Evolutionary conservation across 2,329 filamentous ascomycete genomes (phyloP).

Genomic region (Hypoxylon sp.): DNA sequence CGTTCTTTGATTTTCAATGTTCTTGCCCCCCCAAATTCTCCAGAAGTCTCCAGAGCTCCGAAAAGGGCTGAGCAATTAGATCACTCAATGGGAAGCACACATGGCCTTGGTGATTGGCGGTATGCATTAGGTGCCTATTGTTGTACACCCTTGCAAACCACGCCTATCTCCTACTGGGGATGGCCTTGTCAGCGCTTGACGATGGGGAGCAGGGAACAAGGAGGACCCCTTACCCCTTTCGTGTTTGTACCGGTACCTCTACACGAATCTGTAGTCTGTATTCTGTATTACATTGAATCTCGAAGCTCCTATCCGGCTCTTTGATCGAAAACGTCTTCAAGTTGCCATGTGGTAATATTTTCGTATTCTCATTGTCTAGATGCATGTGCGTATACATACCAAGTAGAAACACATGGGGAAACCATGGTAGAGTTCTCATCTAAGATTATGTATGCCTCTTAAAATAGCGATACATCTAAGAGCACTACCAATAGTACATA

Average conservation of each 20-base stretch:
- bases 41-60: slow-evolving; percentile 23
- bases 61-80: slow-evolving; percentile 31
- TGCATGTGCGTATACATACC: too few relatives aligned
- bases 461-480: too few relatives aligned
- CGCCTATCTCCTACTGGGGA: slow-evolving; percentile 12
- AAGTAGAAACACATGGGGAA: too few relatives aligned
- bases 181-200: slow-evolving; percentile 30
- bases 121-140: slow-evolving; percentile 21
- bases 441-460: too few relatives aligned
- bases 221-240: slow-evolving; percentile 8
- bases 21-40: slow-evolving; percentile 10
- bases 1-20: slow-evolving; percentile 14
- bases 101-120: slow-evolving; percentile 33
- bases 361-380: too few relatives aligned
- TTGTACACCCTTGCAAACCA: slow-evolving; percentile 23
- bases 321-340: too few relatives aligned
- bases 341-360: too few relatives aligned
- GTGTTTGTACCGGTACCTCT: slow-evolving; percentile 15
- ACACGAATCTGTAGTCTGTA: not conserved
- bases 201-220: too few relatives aligned
- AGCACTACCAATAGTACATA: too few relatives aligned
- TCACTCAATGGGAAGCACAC: slow-evolving; percentile 14
- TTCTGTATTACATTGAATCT: too few relatives aligned
- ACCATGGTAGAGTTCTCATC: too few relatives aligned
- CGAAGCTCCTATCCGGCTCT: too few relatives aligned